phyloP scores from a whole-genome alignment of 2,329 filamentous ascomycete species.

The Cercospora sp. region DNA sequence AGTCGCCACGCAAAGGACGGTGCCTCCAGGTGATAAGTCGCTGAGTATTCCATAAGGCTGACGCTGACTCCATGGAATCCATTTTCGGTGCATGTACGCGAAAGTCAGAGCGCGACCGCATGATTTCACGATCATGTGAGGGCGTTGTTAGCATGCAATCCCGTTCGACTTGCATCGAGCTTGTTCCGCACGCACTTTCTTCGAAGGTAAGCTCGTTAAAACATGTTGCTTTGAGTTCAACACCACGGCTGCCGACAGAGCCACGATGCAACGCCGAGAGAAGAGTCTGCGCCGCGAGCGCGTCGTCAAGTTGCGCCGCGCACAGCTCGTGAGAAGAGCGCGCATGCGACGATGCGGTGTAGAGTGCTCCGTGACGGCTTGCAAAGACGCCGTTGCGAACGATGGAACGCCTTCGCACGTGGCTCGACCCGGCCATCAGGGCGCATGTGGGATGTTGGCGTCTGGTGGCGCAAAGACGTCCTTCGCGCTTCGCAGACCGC shows the following conservation, averaged over 20 bases:
- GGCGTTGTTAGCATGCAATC: neutral
- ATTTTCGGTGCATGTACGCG: neutral
- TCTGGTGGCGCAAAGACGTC: neutral
- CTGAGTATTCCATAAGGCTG: neutral
- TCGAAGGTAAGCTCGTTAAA: neutral
- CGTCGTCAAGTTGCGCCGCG: neutral
- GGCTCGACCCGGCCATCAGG: neutral
- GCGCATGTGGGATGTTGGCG: neutral
- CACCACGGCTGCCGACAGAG: neutral
- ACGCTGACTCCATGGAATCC: neutral
- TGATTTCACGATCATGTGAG: conserved; percentile 11
- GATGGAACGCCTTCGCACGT: neutral
- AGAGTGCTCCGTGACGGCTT: neutral
- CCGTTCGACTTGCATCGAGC: conserved; percentile 10
- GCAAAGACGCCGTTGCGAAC: neutral
- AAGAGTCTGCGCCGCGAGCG: neutral
- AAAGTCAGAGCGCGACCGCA: conserved; percentile 1
- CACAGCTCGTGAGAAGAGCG: neutral
- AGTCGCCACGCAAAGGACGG: neutral
- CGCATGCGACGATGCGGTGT: neutral
- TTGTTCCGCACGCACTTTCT: neutral
- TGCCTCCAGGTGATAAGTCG: neutral
- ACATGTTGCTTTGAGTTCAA: neutral
- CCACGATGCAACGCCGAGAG: neutral
- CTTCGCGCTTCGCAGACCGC: neutral